Base-by-base conservation (phyloP, 1,284 basidiomycete genomes). In the Ceratorhiza oryzae-sativae region DNA sequence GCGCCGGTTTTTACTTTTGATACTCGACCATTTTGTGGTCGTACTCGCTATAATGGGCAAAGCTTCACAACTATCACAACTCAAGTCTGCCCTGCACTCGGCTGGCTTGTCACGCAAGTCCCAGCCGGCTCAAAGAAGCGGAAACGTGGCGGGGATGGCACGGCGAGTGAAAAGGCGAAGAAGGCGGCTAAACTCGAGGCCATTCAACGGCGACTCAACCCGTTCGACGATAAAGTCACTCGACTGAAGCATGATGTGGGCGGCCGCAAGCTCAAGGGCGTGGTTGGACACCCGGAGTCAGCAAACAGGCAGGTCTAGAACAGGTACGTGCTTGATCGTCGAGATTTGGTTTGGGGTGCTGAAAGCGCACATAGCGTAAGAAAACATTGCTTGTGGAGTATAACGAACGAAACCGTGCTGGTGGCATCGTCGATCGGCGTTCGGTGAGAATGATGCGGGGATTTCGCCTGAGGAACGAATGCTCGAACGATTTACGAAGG, bases 391-490 rank as follows among this genome's bases (percentile, higher is more conserved):
- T 98, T 53, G 95, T 95, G 68, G 95, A 98, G 81, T 90, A 89
- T 36, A 87, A 94, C 65, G 86, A 90, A 75, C 88, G 86, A 77
- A 88, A 86, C 59, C 91, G 90, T 76, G 88, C 91, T 13, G 95
- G 96, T 10, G 93, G 94, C 3, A 91, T 99, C 75, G 83, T 97
- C 68, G 97, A 99, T 81, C 88, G 94, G 71, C 91, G 97, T 98
- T 99, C 77, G 97, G 97, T 82, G 97, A 99, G 86, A 91, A 93
- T 77, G 90, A 99, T 77, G 90, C 95, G 1, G 87, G 88, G 10
- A 89, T 99, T 86, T 91, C 91, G 10, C 84, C 95, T 18, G 97
- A 99, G 80, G 97, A 99, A 77, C 92, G 95, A 75, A 98, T 98
- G 90, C 86, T 99, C 32, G 95, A 98, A 81, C 90, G 97, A 42